These are phyloP conservation scores for Trichocomaceae sp. DNA, from an alignment of 2,329 filamentous ascomycete genomes.

Conservation along the genomic window DNA sequence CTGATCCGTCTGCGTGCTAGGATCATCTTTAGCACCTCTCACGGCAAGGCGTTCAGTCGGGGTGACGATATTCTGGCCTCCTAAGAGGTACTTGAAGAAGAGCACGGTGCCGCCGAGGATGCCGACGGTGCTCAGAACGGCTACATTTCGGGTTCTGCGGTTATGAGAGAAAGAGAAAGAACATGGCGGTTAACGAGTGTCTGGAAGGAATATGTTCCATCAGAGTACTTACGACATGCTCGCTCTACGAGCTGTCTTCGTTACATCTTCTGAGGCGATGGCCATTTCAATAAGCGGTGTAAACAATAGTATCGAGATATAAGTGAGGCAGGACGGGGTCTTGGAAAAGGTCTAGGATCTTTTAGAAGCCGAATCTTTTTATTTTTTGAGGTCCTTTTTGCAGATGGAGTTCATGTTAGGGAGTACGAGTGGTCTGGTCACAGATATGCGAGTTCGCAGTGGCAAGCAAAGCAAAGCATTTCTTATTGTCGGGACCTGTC, in stretches of 20 bases:
- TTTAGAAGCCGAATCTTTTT: background rate
- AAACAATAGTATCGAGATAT: no score
- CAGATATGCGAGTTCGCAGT: background rate
- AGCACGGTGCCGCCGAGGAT: constrained; percentile 18
- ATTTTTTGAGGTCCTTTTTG: no score
- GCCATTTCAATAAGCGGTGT: background rate
- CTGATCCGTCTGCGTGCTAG: constrained; percentile 14
- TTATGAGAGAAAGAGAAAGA: background rate
- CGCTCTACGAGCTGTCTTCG: constrained; percentile 2
- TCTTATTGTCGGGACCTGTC: no score
- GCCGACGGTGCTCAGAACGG: constrained; percentile 18
- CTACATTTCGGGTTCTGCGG: constrained; percentile 18
- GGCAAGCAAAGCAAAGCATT: background rate
- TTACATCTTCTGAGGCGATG: constrained; percentile 4
- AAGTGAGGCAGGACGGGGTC: no score
- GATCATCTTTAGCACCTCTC: constrained; percentile 11
- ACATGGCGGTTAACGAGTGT: no score
- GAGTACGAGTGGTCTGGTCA: background rate
- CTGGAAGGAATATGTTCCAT: no score
- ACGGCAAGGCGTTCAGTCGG: constrained; percentile 17
- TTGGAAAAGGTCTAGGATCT: background rate
- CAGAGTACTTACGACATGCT: constrained; percentile 5
- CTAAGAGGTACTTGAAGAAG: constrained; percentile 18
- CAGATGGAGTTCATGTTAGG: background rate
- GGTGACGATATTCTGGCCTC: constrained; percentile 12